These are phyloP conservation scores for Solanum paucissectum DNA, from an alignment of 257 asterid genomes.

Conservation along the genomic window DNA sequence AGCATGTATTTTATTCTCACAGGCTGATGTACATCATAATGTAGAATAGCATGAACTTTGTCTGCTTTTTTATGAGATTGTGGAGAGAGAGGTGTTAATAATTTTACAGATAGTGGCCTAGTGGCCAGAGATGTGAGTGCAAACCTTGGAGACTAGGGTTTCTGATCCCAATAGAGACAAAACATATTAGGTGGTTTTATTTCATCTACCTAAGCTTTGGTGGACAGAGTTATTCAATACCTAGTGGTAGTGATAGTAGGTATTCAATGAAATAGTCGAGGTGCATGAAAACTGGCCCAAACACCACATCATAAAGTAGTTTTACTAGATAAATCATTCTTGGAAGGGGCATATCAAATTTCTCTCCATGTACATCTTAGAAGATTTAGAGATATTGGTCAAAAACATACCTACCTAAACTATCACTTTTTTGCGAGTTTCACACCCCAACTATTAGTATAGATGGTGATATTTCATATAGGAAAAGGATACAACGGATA, in stretches of 20 bases:
- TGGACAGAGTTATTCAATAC: not conserved
- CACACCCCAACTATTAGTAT: not conserved
- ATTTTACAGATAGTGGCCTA: not conserved
- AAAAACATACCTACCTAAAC: not conserved
- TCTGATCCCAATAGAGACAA: not conserved
- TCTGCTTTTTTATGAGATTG: not conserved
- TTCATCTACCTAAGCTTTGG: not conserved
- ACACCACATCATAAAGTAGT: not conserved
- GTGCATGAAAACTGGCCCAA: not conserved
- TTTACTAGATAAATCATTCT: not conserved
- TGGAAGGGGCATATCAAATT: not conserved
- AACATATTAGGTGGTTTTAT: not conserved
- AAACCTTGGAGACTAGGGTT: not conserved
- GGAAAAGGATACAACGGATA: not conserved
- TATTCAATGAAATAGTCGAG: not conserved
- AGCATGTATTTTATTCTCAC: not conserved
- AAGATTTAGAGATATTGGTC: not conserved
- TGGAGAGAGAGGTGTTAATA: not conserved
- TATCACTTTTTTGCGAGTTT: not conserved
- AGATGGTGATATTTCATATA: not conserved
- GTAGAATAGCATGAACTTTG: not conserved
- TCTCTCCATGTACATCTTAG: not conserved
- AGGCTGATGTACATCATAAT: not conserved
- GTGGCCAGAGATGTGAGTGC: not conserved
- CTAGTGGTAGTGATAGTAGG: not conserved